phyloP scores from a whole-genome alignment of 2,329 filamentous ascomycete species.

The Cadophora malorum region DNA sequence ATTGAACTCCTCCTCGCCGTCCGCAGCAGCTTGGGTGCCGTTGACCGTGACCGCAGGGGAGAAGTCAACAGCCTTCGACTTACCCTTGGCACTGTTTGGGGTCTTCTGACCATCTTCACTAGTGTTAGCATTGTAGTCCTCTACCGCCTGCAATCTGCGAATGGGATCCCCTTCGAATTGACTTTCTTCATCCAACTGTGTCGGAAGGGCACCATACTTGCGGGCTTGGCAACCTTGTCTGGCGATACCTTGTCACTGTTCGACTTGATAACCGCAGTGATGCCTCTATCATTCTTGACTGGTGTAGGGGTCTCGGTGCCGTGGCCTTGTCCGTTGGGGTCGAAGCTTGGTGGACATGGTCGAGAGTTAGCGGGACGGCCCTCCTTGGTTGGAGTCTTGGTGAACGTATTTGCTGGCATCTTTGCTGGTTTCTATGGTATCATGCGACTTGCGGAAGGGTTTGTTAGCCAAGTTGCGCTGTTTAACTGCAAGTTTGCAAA shows the following conservation, averaged over 20 bases:
- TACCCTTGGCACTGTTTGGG: background rate
- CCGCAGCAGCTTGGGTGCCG: background rate
- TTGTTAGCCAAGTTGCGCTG: background rate
- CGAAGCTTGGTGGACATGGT: slow-evolving; percentile 10
- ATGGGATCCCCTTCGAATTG: slow-evolving; percentile 12
- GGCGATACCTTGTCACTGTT: slow-evolving; percentile 13
- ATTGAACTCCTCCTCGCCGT: background rate
- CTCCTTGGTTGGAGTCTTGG: slow-evolving; percentile 1
- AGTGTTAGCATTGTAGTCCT: slow-evolving; percentile 6
- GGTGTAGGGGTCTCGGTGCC: background rate
- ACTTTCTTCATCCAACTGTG: slow-evolving; percentile 22
- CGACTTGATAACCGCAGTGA: background rate
- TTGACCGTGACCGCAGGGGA: slow-evolving; percentile 1
- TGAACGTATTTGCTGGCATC: slow-evolving; percentile 9
- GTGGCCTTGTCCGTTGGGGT: background rate
- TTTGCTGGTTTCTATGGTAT: background rate
- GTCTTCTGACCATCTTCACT: slow-evolving; percentile 13
- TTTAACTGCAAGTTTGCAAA: background rate
- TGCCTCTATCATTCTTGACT: background rate
- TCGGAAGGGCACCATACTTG: slow-evolving; percentile 23
- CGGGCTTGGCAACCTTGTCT: slow-evolving; percentile 22
- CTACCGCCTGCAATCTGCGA: background rate
- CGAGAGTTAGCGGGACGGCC: slow-evolving; percentile 13
- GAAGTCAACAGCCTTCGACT: background rate
- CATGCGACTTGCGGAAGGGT: background rate